Conservation (phyloP, 768 basidiomycete species). For the Dendrothele bispora region DNA sequence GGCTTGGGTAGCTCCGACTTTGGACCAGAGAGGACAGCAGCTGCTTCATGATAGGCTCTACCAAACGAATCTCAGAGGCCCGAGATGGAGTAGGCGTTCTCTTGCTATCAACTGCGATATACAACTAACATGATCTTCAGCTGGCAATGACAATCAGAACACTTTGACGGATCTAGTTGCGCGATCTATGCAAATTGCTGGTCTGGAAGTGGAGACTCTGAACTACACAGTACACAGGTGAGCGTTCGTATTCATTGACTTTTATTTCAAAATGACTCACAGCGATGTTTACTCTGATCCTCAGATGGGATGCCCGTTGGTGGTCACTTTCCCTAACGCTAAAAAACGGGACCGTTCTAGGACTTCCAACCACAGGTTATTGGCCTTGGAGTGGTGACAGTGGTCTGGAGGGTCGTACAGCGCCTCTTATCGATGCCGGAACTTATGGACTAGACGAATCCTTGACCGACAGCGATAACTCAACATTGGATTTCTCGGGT, state of each 20-base stretch:
- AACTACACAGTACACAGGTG: slow-evolving; percentile 24
- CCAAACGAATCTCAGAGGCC: slow-evolving; percentile 30
- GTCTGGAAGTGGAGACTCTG: slow-evolving; percentile 21
- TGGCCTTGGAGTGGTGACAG: slow-evolving; percentile 32
- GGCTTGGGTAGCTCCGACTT: too few relatives aligned
- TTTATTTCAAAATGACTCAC: background rate
- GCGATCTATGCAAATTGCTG: slow-evolving; percentile 23
- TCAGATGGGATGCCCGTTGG: slow-evolving; percentile 33
- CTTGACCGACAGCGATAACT: slow-evolving; percentile 16
- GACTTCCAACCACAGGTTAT: slow-evolving; percentile 30
- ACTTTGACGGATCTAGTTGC: slow-evolving; percentile 23
- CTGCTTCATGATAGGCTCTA: slow-evolving; percentile 25
- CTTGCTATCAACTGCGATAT: background rate
- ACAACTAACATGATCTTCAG: slow-evolving; percentile 8
- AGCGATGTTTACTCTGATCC: background rate
- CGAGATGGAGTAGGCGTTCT: slow-evolving; percentile 26
- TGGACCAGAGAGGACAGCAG: slow-evolving; percentile 22
- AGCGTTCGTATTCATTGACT: slow-evolving; percentile 3
- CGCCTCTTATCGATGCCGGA: slow-evolving; percentile 22
- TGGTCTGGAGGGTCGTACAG: slow-evolving; percentile 24
- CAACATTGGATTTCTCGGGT: slow-evolving; percentile 17
- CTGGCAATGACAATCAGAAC: slow-evolving; percentile 32
- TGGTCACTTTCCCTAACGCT: slow-evolving; percentile 30
- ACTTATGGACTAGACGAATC: slow-evolving; percentile 1
- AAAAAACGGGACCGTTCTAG: slow-evolving; percentile 26